Percentiles rank a stretch among this genome's conserved stretches.
These are phyloP conservation scores for Penicillium hesseltinei DNA, from an alignment of 2,329 filamentous ascomycete genomes.

Conservation along the genomic window DNA sequence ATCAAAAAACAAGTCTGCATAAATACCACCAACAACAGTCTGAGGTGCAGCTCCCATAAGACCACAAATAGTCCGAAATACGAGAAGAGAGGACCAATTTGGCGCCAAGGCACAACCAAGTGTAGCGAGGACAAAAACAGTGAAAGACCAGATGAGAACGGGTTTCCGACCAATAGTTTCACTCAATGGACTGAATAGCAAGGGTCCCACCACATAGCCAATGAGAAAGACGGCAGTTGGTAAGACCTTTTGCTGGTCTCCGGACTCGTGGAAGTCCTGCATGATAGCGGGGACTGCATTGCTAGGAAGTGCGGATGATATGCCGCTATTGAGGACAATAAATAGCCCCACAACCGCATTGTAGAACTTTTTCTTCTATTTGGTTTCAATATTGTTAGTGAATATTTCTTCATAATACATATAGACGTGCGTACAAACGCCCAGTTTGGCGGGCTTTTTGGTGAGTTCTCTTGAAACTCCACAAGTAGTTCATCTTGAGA, in stretches of 20 bases:
- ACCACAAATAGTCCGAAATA: conserved; percentile 47
- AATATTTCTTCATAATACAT: not conserved
- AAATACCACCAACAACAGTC: conserved; percentile 47
- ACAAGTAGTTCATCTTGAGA: conserved; percentile 25
- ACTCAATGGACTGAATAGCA: conserved; percentile 45
- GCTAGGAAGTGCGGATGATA: conserved; percentile 40
- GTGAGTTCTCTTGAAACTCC: conserved; percentile 27
- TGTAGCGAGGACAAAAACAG: conserved; percentile 41
- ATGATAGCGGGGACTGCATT: conserved; percentile 40
- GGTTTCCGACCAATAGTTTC: conserved; percentile 42
- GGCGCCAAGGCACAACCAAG: conserved; percentile 45
- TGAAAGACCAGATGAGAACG: conserved; percentile 52
- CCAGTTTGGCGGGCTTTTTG: conserved; percentile 30
- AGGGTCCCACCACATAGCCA: conserved; percentile 42
- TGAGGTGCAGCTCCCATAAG: conserved; percentile 43
- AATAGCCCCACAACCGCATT: conserved; percentile 27
- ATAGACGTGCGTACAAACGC: conserved; percentile 21
- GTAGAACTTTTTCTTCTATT: conserved; percentile 30
- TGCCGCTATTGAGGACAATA: conserved; percentile 39
- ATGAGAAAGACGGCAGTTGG: conserved; percentile 40
- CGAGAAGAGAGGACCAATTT: conserved; percentile 39
- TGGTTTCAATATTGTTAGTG: not conserved
- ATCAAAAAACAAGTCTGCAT: conserved; percentile 47
- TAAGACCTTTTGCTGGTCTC: conserved; percentile 31
- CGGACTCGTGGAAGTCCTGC: conserved; percentile 31